Base-by-base conservation (phyloP, 768 basidiomycete genomes). In the Mycena latifolia region DNA sequence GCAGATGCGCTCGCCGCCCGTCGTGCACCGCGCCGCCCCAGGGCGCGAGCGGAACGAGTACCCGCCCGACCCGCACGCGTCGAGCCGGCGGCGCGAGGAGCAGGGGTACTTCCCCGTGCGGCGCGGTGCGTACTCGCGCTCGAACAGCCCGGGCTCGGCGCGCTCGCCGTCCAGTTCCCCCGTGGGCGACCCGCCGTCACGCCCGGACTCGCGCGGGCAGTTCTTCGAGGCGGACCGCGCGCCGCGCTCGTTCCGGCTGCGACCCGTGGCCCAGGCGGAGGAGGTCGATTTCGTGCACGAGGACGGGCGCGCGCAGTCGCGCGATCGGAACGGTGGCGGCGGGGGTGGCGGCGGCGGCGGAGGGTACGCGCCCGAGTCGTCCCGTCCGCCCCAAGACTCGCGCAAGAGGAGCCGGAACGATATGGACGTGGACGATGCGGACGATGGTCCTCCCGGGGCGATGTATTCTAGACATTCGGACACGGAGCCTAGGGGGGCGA, bases 321-420 rank as follows among this genome's bases (percentile, higher is more conserved):
- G 71, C 39, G 60, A 59, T 61, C 55, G 69, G 61, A 54, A 52
- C 56, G 72, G 37, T 14, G 37, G 37, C 8, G 37, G 37, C 37
- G 15, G 37, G 4, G 37, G 37, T 33, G 76, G 77, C 53, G 69
- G 74, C 50, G 74, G 78, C 70, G 75, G 72, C 18, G 70, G 70
- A 69, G 77, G 63, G n/a, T 64, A 64, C 55, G 65, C 75, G 66
- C 73, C 80, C 69, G 82, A 82, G 71, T 84, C 80, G 74, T 77
- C 74, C 66, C 81, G 77, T 37, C 76, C 80, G 61, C 69, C 77
- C 72, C 20, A 6, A 11, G 86, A 85, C 51, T 75, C 83, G 43
- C 85, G 87, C 75, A 91, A 89, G 74, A 83, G 89, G 61, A 82
- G 79, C 67, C 82, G 87, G 64, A 84, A 84, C 54, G 89, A 91